phyloP scores from a whole-genome alignment of 345 rosid species.

The Aquilaria sinensis region DNA sequence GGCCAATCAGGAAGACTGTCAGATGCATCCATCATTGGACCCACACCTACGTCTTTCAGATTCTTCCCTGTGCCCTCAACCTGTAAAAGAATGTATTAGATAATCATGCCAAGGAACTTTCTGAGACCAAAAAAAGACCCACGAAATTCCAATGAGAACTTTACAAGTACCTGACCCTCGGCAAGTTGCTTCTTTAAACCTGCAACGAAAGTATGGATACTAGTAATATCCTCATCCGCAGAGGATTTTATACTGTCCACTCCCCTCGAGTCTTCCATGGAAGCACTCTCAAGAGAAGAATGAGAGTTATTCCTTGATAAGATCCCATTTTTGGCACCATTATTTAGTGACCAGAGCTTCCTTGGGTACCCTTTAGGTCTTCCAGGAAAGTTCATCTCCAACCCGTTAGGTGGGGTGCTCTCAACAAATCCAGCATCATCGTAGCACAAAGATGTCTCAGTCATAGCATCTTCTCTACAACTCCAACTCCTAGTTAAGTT shows the following conservation, averaged over 20 bases:
- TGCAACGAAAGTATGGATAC: constrained; percentile 65
- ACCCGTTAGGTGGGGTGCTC: constrained; percentile 63
- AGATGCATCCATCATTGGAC: constrained; percentile 42
- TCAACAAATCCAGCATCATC: constrained; percentile 22
- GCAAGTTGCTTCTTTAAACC: constrained; percentile 62
- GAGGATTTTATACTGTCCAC: constrained; percentile 39
- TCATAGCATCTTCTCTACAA: constrained; percentile 37
- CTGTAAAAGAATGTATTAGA: constrained; percentile 9
- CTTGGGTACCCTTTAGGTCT: constrained; percentile 50
- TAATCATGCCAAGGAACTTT: not conserved
- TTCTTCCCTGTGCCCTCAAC: constrained; percentile 34
- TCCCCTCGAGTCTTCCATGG: constrained; percentile 28
- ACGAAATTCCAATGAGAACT: not conserved
- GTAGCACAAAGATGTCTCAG: constrained; percentile 30
- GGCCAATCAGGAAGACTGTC: constrained; percentile 51
- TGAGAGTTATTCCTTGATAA: constrained; percentile 68
- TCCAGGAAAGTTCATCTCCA: constrained; percentile 52
- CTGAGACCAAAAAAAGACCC: not conserved
- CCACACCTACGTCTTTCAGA: constrained; percentile 52
- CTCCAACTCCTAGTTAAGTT: constrained; percentile 53
- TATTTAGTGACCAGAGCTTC: constrained; percentile 35
- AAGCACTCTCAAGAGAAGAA: constrained; percentile 72
- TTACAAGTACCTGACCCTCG: constrained; percentile 29
- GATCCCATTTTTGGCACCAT: constrained; percentile 19
- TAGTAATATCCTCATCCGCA: constrained; percentile 64